Evolutionary conservation across 2,329 filamentous ascomycete species (phyloP).

Genomic region (Talaromyces funiculosus): DNA sequence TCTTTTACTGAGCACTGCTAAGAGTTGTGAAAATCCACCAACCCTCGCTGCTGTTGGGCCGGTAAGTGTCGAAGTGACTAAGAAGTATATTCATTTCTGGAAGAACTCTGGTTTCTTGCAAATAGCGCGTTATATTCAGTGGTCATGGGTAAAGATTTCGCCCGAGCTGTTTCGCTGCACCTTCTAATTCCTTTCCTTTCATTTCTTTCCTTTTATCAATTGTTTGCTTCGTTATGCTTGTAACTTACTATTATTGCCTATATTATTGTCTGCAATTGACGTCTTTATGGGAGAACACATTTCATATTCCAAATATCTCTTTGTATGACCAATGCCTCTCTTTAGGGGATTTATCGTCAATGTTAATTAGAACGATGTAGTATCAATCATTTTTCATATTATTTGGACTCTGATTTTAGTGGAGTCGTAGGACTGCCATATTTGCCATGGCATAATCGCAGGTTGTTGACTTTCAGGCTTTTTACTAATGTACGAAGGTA

Average conservation of each 20-base stretch:
- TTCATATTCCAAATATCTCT: no score
- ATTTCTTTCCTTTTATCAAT: background rate
- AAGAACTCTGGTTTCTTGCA: conserved; percentile 25
- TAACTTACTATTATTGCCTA: background rate
- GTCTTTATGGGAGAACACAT: no score
- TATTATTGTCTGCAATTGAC: no score
- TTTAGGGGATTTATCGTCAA: no score
- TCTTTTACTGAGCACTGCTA: conserved; percentile 35
- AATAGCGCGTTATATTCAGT: no score
- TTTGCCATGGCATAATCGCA: no score
- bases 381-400: background rate
- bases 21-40: conserved; percentile 32
- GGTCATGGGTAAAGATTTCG: background rate
- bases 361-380: no score
- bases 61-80: conserved; percentile 27
- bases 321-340: no score
- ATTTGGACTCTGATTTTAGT: no score
- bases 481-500: background rate
- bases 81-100: conserved; percentile 33
- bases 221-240: background rate
- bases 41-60: conserved; percentile 29
- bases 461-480: background rate
- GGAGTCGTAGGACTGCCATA: no score
- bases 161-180: no score
- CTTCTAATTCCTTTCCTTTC: background rate